Evolutionary conservation across 106 monocot genomes (phyloP), one percentile per base, ranked within the genome.

Genomic region (Dactylorhiza incarnata): DNA sequence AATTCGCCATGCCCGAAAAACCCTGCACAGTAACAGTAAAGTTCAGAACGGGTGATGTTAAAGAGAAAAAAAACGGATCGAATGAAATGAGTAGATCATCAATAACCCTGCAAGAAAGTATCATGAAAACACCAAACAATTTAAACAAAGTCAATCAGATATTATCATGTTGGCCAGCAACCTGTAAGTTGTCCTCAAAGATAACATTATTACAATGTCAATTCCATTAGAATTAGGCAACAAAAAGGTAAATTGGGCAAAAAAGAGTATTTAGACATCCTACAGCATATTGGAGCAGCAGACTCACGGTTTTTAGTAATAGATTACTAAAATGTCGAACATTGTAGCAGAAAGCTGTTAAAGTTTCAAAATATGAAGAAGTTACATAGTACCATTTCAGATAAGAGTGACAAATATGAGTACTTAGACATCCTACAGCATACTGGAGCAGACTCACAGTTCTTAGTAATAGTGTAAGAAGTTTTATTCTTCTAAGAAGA

Each of bases 21-120:
- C 49, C 72, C 72, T 72, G 72, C 72, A 72, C n/a, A 72, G 49
- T 48, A 72, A 49, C 72, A 44, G 48, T 22, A 43, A 69, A 69
- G 13, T 4, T 49, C 72, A 49, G 8, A 22, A 72, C 2, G 4
- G 49, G 23, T 48, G 9, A 71, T 72, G 11, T 49, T 49, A n/a
- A 8, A 46, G 9, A 46, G 7, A 71, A 16, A 48, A 71, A 71
- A 29, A 15, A 67, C 6, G 12, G 43, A 67, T 10, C 44, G 45
- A 45, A 0, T 2, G 47, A 72, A 72, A 49, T 11, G 22, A 72
- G 69, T 70, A 66, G 16, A 17, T n/a, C n/a, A n/a, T 25, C 13
- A 44, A 45, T 44, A 44, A 44, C 9, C 45, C 69, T 70, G 69
- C 69, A 45, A 70, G n/a, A 1, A 47, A 72, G 3, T 22, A 49